A percentile compares a stretch with the other conserved stretches of the same genome.
Conservation (phyloP, 805 yeast species). For the Candida quercuum region DNA sequence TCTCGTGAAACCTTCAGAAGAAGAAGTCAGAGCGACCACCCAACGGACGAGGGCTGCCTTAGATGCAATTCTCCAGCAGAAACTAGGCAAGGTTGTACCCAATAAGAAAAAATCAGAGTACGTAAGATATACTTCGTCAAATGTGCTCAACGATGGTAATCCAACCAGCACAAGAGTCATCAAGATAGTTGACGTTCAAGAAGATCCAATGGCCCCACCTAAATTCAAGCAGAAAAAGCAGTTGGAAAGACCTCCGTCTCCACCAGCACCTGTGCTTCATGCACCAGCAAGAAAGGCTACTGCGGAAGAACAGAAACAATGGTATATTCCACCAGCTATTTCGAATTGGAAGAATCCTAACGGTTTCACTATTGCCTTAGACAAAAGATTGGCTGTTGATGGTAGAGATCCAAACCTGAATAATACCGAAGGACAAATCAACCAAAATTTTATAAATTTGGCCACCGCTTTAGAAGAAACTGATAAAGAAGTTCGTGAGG, state of each 20-base stretch:
- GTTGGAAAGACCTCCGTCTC: slow-evolving; percentile 63
- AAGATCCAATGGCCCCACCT: slow-evolving; percentile 87
- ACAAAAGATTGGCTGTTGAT: slow-evolving; percentile 60
- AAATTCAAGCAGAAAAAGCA: slow-evolving; percentile 63
- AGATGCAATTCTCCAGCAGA: slow-evolving; percentile 40
- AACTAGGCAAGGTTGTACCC: slow-evolving; percentile 25
- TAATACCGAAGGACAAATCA: slow-evolving; percentile 34
- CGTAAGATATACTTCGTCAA: slow-evolving; percentile 39
- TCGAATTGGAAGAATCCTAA: slow-evolving; percentile 95
- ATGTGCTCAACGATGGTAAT: slow-evolving; percentile 25
- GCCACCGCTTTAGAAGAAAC: slow-evolving; percentile 72
- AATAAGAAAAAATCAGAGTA: slow-evolving; percentile 34
- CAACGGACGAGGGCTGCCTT: slow-evolving; percentile 54
- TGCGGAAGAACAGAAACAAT: slow-evolving; percentile 66
- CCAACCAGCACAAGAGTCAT: slow-evolving; percentile 40
- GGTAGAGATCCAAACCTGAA: slow-evolving; percentile 31
- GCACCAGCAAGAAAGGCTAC: slow-evolving; percentile 45
- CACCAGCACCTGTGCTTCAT: slow-evolving; percentile 69
- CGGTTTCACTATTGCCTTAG: slow-evolving; percentile 79
- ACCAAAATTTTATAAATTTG: slow-evolving; percentile 55
- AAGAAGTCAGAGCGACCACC: slow-evolving; percentile 40
- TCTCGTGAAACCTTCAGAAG: slow-evolving; percentile 41
- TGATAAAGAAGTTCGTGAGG: slow-evolving; percentile 53
- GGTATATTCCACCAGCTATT: slow-evolving; percentile 88
- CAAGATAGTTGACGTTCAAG: slow-evolving; percentile 58